Evolutionary conservation across 352 stramenopile species (phyloP), one percentile per base, ranked within the genome.

Genomic region (Pythium aquatile): DNA sequence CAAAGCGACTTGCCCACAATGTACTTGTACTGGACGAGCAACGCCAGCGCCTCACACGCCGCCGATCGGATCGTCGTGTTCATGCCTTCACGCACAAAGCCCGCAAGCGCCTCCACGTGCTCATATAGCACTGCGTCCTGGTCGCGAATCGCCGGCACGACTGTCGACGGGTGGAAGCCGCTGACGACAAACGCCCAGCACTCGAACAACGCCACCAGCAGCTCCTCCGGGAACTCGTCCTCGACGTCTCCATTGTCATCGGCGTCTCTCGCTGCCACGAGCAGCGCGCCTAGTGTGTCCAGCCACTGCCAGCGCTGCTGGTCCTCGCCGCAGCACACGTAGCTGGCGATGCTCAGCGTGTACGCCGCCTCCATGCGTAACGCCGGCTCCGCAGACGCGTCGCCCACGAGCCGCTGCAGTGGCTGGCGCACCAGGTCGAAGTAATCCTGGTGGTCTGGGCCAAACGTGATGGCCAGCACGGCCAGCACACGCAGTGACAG

Each of bases 21-120:
- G 70, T 90, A 88, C 65, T 90, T 90, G 63, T 78, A 71, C 66
- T 90, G 78, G 17, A 90, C 73, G 1, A 90, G 62, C 55, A 90
- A 54, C n/a, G 78, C 81, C 35, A 90, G 57, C 6, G 76, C 81
- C 52, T 90, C 78, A 46, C 81, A 87, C 3, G 78, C 77, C 2
- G 72, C 74, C 0, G 76, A 75, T 24, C 81, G 75, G 9, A 87
- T 74, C 0, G 61, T 63, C 13, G 67, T 55, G 47, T 82, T 77
- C 17, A 78, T 72, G 17, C 78, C 77, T 20, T 78, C 76, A 44
- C 77, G 77, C 29, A 85, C 77, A 63, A 87, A 87, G 10, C 35
- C 70, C 17, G 77, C 78, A 11, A 90, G 63, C 2, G 81, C 77
- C 1, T 69, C 76, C 14, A 85, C 74, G 63, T 90, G 81, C 14